Evolutionary conservation across 371 early-diverging fungal genomes (phyloP).

Genomic region (Blakeslea trispora): DNA sequence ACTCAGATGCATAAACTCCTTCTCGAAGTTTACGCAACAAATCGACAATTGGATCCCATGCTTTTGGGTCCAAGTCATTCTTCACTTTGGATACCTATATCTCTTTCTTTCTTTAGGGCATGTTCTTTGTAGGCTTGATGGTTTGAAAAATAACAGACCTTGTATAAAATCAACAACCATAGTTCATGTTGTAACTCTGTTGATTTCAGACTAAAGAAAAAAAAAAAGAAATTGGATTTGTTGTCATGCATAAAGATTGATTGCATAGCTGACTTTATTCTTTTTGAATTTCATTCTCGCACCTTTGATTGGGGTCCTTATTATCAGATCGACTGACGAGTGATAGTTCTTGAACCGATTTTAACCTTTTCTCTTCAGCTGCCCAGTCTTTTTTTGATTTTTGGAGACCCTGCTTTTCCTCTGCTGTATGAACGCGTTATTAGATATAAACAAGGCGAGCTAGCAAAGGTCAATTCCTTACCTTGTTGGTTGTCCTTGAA

Average conservation of each 20-base stretch:
- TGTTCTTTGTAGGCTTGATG: too few species aligned
- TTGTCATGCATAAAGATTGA: background rate
- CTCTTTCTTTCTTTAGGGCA: background rate
- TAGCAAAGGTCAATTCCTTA: background rate
- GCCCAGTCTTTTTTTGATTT: conserved; percentile 19
- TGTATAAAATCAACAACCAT: conserved; percentile 5
- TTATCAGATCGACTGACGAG: conserved; percentile 16
- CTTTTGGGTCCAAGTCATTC: conserved; percentile 3
- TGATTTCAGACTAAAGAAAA: conserved; percentile 15
- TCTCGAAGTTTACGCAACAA: conserved; percentile 27
- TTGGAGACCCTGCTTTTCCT: background rate
- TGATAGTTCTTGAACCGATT: conserved; percentile 14
- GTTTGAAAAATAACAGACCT: background rate
- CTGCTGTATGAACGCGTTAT: background rate
- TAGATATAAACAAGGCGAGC: too few species aligned
- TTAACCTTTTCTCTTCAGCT: background rate
- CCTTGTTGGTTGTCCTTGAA: background rate
- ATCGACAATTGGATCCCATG: conserved; percentile 21
- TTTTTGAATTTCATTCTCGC: conserved; percentile 5
- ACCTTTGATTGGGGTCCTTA: conserved; percentile 11
- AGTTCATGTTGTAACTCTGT: conserved; percentile 16
- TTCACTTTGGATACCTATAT: background rate
- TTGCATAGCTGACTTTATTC: background rate
- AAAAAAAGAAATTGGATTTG: background rate
- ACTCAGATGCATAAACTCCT: conserved; percentile 23